A percentile compares a stretch with the other conserved stretches of the same genome.
These are phyloP conservation scores for Syzygium syzygioides DNA, from an alignment of 441 rosid genomes.

Conservation along the genomic window DNA sequence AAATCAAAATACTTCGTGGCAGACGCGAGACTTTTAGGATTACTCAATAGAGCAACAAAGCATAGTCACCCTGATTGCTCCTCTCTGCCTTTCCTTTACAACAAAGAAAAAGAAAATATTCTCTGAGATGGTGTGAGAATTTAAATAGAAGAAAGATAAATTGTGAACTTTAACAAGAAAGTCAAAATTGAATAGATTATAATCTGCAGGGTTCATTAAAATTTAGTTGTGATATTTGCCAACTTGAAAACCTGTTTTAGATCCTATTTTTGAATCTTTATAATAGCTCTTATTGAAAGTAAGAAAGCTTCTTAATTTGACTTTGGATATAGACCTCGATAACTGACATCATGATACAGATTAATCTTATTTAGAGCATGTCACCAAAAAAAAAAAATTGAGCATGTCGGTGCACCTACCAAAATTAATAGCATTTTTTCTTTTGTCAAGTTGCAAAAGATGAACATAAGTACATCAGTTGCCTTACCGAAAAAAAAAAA, in stretches of 20 bases:
- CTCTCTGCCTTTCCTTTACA: not conserved
- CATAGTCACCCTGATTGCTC: not conserved
- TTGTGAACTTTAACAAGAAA: not conserved
- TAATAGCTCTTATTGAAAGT: not conserved
- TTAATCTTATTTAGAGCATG: not conserved
- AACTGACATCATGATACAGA: not conserved
- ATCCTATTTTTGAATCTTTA: not conserved
- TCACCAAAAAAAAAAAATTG: not conserved
- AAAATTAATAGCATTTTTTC: not conserved
- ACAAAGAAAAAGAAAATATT: not conserved
- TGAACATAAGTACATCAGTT: not conserved
- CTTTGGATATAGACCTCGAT: not conserved
- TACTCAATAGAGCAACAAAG: not conserved
- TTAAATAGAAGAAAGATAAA: not conserved
- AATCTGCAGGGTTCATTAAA: not conserved
- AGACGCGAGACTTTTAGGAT: not conserved
- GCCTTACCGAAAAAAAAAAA: too few relatives aligned
- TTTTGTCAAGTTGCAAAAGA: not conserved
- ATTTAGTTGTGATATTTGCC: not conserved
- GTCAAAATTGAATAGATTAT: not conserved
- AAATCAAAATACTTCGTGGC: too few relatives aligned
- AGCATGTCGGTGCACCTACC: not conserved
- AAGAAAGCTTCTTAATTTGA: not conserved
- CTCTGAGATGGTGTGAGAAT: not conserved
- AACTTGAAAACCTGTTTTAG: not conserved